phyloP scores from a whole-genome alignment of 139 green algal genomes.

The Chlamydomonas sp. region DNA sequence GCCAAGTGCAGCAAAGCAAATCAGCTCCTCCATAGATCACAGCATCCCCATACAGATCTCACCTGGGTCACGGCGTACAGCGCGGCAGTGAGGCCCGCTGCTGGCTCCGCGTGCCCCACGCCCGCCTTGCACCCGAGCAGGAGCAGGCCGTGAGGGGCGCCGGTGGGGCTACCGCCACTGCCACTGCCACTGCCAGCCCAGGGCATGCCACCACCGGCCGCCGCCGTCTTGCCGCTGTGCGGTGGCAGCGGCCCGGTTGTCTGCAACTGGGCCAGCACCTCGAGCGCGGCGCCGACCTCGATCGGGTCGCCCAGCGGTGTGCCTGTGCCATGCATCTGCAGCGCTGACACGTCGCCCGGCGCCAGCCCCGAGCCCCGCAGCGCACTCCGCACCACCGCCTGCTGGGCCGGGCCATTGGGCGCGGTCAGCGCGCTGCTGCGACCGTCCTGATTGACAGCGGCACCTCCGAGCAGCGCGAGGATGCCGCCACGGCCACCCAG shows the following conservation, averaged over 20 bases:
- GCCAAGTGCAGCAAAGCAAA: no score
- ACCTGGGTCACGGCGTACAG: conserved; percentile 16
- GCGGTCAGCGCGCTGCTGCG: conserved; percentile 76
- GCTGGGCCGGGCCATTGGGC: conserved; percentile 79
- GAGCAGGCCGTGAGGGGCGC: conserved; percentile 23
- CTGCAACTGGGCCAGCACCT: conserved; percentile 12
- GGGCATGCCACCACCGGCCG: not conserved
- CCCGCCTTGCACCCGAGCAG: conserved; percentile 27
- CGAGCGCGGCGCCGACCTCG: conserved; percentile 45
- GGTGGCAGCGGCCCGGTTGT: not conserved
- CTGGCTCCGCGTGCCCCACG: conserved; percentile 49
- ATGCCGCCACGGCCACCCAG: no score
- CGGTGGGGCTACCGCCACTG: not conserved
- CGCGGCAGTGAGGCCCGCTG: conserved; percentile 30
- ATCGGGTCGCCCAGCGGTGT: conserved; percentile 80
- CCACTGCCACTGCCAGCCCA: not conserved
- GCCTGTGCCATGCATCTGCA: conserved; percentile 73
- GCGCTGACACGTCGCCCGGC: conserved; percentile 13
- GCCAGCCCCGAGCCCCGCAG: conserved; percentile 24
- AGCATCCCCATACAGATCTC: no score
- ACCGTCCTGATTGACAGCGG: conserved; percentile 71
- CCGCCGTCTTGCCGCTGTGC: not conserved
- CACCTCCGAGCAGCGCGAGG: conserved; percentile 28
- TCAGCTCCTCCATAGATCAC: no score
- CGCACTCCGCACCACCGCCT: conserved; percentile 53